These are phyloP conservation scores for Rhynchosporium secalis DNA, from an alignment of 2,329 filamentous ascomycete genomes.

Conservation along the genomic window DNA sequence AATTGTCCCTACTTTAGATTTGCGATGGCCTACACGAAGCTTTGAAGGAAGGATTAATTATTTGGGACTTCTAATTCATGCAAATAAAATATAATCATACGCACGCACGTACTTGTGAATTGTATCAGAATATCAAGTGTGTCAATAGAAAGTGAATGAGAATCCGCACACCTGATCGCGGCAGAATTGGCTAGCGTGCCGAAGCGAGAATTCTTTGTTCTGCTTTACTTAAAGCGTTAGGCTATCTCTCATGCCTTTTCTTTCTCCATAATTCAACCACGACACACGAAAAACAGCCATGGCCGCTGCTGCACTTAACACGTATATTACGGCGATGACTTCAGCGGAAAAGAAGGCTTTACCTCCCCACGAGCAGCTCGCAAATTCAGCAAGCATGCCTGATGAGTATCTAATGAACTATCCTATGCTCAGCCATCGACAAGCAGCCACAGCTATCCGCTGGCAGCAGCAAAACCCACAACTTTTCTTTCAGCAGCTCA, in stretches of 20 bases:
- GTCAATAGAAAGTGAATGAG: not conserved
- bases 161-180: not conserved
- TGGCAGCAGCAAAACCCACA: not conserved
- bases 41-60: not conserved
- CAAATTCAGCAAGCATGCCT: not conserved
- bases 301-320: slow-evolving; percentile 1
- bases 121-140: not conserved
- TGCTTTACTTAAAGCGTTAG: not conserved
- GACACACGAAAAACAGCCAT: not conserved
- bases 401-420: slow-evolving; percentile 1
- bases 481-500: slow-evolving; percentile 3
- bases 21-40: not conserved
- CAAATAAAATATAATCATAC: not conserved
- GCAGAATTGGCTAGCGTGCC: not conserved
- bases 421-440: not conserved
- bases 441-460: not conserved
- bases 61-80: not conserved
- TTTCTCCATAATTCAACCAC: not conserved
- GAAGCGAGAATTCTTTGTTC: slow-evolving; percentile 1
- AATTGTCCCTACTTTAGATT: slow-evolving; percentile 1
- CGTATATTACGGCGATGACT: slow-evolving; percentile 6
- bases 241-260: not conserved
- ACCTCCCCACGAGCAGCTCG: not conserved
- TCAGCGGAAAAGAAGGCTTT: not conserved
- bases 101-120: not conserved